Evolutionary conservation across 2,329 filamentous ascomycete species (phyloP), one percentile per base, ranked within the genome.

Genomic region (Fusarium napiforme): DNA sequence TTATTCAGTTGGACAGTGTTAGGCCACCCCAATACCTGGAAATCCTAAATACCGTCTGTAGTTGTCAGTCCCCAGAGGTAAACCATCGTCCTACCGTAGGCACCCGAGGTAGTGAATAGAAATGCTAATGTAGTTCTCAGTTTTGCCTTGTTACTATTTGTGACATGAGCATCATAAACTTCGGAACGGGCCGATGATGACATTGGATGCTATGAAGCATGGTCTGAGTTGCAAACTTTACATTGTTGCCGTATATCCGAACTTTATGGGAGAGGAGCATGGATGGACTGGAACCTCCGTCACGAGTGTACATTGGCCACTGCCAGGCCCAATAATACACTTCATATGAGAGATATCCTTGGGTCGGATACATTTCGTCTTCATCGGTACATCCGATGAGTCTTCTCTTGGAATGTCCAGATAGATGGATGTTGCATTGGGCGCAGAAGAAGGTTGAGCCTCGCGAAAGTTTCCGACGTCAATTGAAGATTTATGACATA

Each of bases 341-440:
- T 10, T 4, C 2, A 14, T 19, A 21, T 26, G 9, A 21, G 18
- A 21, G 5, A 19, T 21, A n/a, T n/a, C 5, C 16, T 12, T 7
- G 5, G 7, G 7, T 5, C 30, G 9, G 4, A n/a, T 18, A n/a
- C 7, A 4, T 34, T 6, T 5, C 9, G 9, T 9, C 14, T 9
- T 10, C 9, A 19, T 15, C 30, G 14, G 23, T 30, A 39, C 9
- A 2, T 40, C 50, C 34, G 26, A 30, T 18, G 4, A 18, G 15
- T 5, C 15, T 40, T 26, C 0, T 40, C 34, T 18, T 5, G 1
- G 12, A 9, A 10, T 2, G 1, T 16, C 10, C 34, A 11, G 23
- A 55, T 0, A 30, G 34, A 7, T n/a, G 4, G 2, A 10, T 7
- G 7, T 40, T 18, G 23, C 4, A 10, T 18, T 0, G 5, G 8